phyloP scores from a whole-genome alignment of 352 stramenopile genomes.

The Globisporangium cylindrosporum region DNA sequence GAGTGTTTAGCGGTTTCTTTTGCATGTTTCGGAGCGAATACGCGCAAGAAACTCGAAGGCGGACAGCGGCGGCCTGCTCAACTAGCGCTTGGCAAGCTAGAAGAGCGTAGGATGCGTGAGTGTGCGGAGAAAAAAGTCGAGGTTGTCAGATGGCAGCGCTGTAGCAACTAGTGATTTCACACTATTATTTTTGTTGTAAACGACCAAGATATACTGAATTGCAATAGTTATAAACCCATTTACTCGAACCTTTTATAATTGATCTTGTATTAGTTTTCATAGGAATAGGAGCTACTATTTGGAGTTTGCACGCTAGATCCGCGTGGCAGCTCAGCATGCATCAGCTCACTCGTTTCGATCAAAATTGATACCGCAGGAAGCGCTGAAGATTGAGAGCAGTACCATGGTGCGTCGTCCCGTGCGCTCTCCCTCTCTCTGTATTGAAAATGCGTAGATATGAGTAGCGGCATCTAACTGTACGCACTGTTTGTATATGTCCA shows the following conservation, averaged over 20 bases:
- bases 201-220: too few species aligned
- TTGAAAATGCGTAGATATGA: neutral
- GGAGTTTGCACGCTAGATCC: neutral
- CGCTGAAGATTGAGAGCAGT: neutral
- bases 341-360: neutral
- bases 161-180: too few species aligned
- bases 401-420: neutral
- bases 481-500: neutral
- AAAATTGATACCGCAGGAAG: constrained; percentile 6
- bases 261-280: neutral
- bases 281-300: neutral
- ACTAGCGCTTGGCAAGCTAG: neutral
- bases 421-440: neutral
- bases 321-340: constrained; percentile 6
- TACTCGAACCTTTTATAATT: neutral
- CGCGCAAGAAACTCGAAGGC: neutral
- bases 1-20: too few species aligned
- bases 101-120: neutral
- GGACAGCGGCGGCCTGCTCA: neutral
- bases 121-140: neutral
- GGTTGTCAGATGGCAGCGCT: neutral
- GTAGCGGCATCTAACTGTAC: neutral
- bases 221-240: neutral
- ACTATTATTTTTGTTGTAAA: too few species aligned
- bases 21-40: too few species aligned